These are phyloP conservation scores for Candida montana DNA, from an alignment of 805 yeast species.

Conservation along the genomic window DNA sequence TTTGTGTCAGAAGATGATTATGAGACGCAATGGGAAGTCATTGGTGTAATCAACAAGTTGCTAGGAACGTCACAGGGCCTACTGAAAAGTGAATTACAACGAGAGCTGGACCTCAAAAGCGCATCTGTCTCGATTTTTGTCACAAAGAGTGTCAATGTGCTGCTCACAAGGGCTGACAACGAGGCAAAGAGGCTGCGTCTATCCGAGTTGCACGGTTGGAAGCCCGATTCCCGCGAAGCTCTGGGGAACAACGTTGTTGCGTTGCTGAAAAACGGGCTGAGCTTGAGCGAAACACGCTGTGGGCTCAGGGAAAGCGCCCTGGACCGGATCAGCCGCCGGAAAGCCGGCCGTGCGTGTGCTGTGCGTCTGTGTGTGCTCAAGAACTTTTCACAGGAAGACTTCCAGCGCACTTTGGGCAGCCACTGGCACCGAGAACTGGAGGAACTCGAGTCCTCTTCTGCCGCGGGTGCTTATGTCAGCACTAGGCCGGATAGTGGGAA, in stretches of 20 bases:
- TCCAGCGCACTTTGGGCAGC: slow-evolving; percentile 19
- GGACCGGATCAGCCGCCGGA: slow-evolving; percentile 20
- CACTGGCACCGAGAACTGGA: no score
- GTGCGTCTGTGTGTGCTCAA: slow-evolving; percentile 19
- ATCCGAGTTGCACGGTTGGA: not conserved
- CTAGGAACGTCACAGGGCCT: slow-evolving; percentile 20
- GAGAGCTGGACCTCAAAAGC: slow-evolving; percentile 8
- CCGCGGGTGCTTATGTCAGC: no score
- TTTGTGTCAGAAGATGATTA: not conserved
- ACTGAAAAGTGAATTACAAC: slow-evolving; percentile 12
- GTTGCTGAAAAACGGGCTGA: slow-evolving; percentile 21
- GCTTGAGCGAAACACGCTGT: slow-evolving; percentile 18
- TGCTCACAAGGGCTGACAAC: slow-evolving; percentile 23
- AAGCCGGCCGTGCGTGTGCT: slow-evolving; percentile 20
- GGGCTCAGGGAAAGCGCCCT: slow-evolving; percentile 21
- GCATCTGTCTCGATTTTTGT: slow-evolving; percentile 17
- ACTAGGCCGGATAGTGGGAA: no score
- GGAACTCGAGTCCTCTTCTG: no score
- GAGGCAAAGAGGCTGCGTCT: slow-evolving; percentile 15
- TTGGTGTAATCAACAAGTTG: slow-evolving; percentile 7
- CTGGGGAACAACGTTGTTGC: slow-evolving; percentile 15
- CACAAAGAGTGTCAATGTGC: slow-evolving; percentile 18
- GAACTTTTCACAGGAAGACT: slow-evolving; percentile 12
- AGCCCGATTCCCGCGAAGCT: slow-evolving; percentile 11
- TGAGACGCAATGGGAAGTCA: slow-evolving; percentile 15